These are phyloP conservation scores for Kwoniella bestiolae DNA, from an alignment of 768 basidiomycete species.

Conservation along the genomic window DNA sequence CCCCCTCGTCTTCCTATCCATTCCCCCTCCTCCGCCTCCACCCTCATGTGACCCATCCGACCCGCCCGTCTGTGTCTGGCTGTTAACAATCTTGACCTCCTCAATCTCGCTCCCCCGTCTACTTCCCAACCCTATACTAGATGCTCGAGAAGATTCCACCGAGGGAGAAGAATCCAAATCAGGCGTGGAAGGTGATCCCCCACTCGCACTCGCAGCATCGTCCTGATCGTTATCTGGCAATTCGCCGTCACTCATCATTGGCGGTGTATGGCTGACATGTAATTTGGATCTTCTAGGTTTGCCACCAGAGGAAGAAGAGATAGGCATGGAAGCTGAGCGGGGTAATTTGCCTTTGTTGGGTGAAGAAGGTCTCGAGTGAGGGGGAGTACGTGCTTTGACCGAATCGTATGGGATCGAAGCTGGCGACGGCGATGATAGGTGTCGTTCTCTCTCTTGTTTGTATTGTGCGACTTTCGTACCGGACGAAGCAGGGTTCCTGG, in stretches of 20 bases:
- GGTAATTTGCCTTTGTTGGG: slow-evolving; percentile 5
- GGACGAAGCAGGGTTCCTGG: slow-evolving; percentile 7
- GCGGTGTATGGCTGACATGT: slow-evolving; percentile 16
- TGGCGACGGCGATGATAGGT: neutral
- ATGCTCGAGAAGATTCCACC: neutral
- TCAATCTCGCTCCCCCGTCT: neutral
- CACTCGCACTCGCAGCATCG: too few species aligned
- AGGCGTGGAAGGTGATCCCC: neutral
- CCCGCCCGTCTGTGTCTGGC: neutral
- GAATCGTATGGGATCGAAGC: slow-evolving; percentile 2
- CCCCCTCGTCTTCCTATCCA: neutral
- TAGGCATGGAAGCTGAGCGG: slow-evolving; percentile 17
- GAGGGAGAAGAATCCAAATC: neutral
- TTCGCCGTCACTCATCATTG: slow-evolving; percentile 1
- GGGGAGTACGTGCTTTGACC: slow-evolving; percentile 14
- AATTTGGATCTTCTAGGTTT: slow-evolving; percentile 12
- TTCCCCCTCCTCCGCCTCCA: too few species aligned
- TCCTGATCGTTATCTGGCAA: slow-evolving; percentile 2
- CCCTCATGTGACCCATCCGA: neutral
- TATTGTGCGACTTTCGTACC: neutral
- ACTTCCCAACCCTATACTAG: neutral
- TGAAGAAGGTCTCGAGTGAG: slow-evolving; percentile 10
- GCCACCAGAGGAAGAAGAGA: neutral
- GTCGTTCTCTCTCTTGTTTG: too few species aligned
- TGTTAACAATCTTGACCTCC: neutral